phyloP scores from a whole-genome alignment of 2,329 filamentous ascomycete genomes.

The Fusarium haematococcum region DNA sequence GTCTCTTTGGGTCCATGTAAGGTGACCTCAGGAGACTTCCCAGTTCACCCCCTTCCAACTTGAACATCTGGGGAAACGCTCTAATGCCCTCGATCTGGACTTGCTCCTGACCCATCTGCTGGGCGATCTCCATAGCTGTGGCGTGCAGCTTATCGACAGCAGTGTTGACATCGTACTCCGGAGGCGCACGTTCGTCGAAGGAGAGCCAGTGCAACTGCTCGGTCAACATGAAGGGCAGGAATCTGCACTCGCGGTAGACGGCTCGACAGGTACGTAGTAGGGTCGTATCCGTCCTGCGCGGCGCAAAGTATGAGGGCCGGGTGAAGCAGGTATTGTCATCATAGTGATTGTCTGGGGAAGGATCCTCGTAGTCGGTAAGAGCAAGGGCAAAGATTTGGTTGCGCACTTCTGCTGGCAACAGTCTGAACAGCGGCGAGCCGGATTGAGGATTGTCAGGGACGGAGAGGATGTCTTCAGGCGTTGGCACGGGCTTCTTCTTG shows the following conservation, averaged over 20 bases:
- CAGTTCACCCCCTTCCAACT: constrained; percentile 49
- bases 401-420: constrained; percentile 62
- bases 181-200: constrained; percentile 46
- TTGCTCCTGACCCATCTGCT: constrained; percentile 29
- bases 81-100: constrained; percentile 50
- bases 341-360: constrained; percentile 42
- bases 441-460: constrained; percentile 12
- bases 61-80: constrained; percentile 58
- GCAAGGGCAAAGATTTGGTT: constrained; percentile 58
- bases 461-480: constrained; percentile 1
- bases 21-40: constrained; percentile 41
- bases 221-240: constrained; percentile 53
- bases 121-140: constrained; percentile 32
- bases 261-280: constrained; percentile 58
- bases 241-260: constrained; percentile 57
- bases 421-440: constrained; percentile 48
- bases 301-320: constrained; percentile 55
- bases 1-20: constrained; percentile 47
- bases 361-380: constrained; percentile 54
- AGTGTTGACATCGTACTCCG: constrained; percentile 13
- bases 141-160: background rate
- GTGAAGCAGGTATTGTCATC: constrained; percentile 50
- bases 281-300: constrained; percentile 49
- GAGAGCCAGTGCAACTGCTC: constrained; percentile 56
- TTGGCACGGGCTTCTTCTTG: background rate